Percentiles rank a stretch among this genome's conserved stretches.
phyloP scores from a whole-genome alignment of 306 rosid species.

The Albizia julibrissin region DNA sequence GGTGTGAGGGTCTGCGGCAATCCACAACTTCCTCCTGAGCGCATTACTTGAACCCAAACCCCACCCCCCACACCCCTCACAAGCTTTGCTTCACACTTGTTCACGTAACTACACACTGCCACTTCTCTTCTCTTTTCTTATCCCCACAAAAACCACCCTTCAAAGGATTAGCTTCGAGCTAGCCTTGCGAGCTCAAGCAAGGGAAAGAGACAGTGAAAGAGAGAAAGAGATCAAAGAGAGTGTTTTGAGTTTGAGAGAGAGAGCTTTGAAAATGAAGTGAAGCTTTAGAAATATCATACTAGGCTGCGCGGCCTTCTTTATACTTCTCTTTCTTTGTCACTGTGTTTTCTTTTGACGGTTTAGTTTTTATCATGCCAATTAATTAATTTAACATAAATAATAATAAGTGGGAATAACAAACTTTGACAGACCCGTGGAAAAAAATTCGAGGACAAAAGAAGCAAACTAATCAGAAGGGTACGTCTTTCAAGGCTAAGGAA shows the following conservation, averaged over 20 bases:
- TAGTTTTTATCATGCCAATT: not conserved
- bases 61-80: slow-evolving; percentile 8
- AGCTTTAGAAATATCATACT: slow-evolving; percentile 49
- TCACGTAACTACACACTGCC: not conserved
- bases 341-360: not conserved
- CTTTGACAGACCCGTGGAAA: not conserved
- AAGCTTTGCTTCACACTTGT: not conserved
- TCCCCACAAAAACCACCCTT: not conserved
- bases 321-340: slow-evolving; percentile 50
- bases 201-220: not conserved
- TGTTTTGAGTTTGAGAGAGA: not conserved
- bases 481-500: not conserved
- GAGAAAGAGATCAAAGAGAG: not conserved
- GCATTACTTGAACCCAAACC: slow-evolving; percentile 16
- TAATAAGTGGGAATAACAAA: not conserved
- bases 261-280: slow-evolving; percentile 23
- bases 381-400: not conserved
- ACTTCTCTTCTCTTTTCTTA: not conserved
- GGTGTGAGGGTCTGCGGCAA: slow-evolving; percentile 21
- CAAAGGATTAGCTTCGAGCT: not conserved
- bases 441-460: not conserved
- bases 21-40: slow-evolving; percentile 8
- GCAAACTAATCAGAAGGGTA: not conserved
- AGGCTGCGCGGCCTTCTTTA: slow-evolving; percentile 61
- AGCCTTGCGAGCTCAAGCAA: not conserved